These are phyloP conservation scores for Arthroderma sp. DNA, from an alignment of 2,329 filamentous ascomycete species.

Conservation along the genomic window DNA sequence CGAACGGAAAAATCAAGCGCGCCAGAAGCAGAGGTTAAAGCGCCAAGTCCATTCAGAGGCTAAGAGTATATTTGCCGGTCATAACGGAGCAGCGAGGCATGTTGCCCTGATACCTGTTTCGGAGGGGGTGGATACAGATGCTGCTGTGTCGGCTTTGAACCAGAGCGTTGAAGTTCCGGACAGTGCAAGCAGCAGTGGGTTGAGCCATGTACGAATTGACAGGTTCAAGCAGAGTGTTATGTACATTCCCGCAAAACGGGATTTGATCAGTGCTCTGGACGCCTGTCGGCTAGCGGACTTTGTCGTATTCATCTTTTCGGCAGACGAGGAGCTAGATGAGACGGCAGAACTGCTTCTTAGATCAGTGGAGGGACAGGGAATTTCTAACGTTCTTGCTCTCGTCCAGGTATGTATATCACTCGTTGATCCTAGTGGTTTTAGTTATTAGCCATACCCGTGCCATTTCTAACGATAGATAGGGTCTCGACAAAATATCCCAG, in stretches of 20 bases:
- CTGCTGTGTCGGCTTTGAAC: constrained; percentile 59
- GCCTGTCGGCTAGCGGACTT: constrained; percentile 83
- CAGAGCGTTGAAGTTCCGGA: constrained; percentile 64
- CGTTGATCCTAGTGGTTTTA: too few species aligned
- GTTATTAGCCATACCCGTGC: not conserved
- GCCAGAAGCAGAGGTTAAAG: constrained; percentile 75
- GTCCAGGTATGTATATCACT: constrained; percentile 44
- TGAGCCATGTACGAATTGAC: constrained; percentile 58
- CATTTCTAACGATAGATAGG: constrained; percentile 18
- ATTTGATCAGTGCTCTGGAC: constrained; percentile 67
- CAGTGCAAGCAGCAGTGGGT: constrained; percentile 45
- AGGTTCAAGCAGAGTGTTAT: constrained; percentile 91
- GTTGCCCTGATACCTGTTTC: constrained; percentile 81
- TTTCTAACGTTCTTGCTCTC: constrained; percentile 80
- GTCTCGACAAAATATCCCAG: constrained; percentile 63
- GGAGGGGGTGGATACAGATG: constrained; percentile 51
- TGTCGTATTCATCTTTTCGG: constrained; percentile 72
- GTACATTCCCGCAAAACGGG: constrained; percentile 62
- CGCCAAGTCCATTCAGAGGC: constrained; percentile 70
- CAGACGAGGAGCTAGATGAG: constrained; percentile 69
- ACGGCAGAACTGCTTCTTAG: constrained; percentile 74
- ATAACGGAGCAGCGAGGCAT: constrained; percentile 73
- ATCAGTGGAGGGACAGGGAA: constrained; percentile 81
- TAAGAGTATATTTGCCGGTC: constrained; percentile 69
- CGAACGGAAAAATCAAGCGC: constrained; percentile 85